Evolutionary conservation across 1,284 basidiomycete genomes (phyloP), one percentile per base, ranked within the genome.

Genomic region (Lentinula novae-zelandiae): DNA sequence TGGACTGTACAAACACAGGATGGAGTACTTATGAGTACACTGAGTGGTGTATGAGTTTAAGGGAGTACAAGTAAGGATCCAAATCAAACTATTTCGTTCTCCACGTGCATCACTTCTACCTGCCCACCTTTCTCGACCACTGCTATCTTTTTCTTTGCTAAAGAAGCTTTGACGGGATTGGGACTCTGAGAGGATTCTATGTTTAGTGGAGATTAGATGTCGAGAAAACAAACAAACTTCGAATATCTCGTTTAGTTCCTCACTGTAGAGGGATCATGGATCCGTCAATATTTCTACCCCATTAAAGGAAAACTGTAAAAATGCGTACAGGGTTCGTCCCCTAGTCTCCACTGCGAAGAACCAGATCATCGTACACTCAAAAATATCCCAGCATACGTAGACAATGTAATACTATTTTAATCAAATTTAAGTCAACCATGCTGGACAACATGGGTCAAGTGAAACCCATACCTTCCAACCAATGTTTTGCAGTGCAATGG

Each of bases 401-500:
- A 77, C 74, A 20, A 75, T 73, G 58, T 76, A 76, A 61, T 75
- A 75, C 72, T 76, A 54, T 22, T 42, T 17, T 17, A 17, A 17
- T 17, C 17, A 17, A 17, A 17, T 17, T 17, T 12, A 3, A 4
- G 15, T 20, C 2, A 53, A 40, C 5, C 9, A 39, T 27, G 38
- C 34, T 49, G 2, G 2, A 58, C 9, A 40, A 27, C 46, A 57
- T 8, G 44, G 27, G 27, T 27, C 27, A 27, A 50, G 15, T 7
- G 27, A 31, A 38, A 10, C 17, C 33, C 69, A 61, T 61, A 71
- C 75, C 69, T 65, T 76, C 78, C 77, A 79, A 33, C 71, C 66
- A 64, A 85, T 83, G 52, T 73, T 77, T 49, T 75, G 69, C 17
- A 83, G 72, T 0, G 77, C 82, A 60, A 83, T 79, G 1, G 79